Percentiles rank a stretch among this genome's conserved stretches.
phyloP scores from a whole-genome alignment of 805 yeast species.

The Zygotorulaspora florentina region DNA sequence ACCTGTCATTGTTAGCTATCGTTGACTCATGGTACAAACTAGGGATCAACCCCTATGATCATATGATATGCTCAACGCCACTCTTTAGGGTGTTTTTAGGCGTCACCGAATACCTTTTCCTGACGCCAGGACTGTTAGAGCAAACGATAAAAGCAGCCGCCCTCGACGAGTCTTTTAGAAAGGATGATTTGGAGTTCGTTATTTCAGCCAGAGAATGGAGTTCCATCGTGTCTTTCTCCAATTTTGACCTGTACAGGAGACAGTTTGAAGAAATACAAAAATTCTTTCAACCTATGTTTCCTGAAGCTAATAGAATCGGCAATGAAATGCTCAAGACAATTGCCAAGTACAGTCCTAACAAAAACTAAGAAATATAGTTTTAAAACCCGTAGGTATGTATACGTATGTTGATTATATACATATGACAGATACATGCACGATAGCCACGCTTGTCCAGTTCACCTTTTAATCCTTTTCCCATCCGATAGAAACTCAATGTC shows the following conservation, averaged over 20 bases:
- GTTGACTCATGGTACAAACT: conserved; percentile 90
- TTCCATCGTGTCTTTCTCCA: conserved; percentile 68
- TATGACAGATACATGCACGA: not conserved
- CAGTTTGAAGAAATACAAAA: conserved; percentile 75
- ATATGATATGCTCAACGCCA: conserved; percentile 95
- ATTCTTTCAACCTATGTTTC: conserved; percentile 82
- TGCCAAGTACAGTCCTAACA: conserved; percentile 5
- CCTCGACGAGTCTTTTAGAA: conserved; percentile 62
- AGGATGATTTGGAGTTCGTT: conserved; percentile 89
- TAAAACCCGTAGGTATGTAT: conserved; percentile 1
- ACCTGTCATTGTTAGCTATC: conserved; percentile 79
- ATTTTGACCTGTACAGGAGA: conserved; percentile 62
- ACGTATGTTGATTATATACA: not conserved
- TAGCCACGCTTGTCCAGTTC: not conserved
- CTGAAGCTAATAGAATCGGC: conserved; percentile 84
- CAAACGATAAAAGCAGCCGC: conserved; percentile 72
- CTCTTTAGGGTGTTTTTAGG: conserved; percentile 88
- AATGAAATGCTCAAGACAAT: conserved; percentile 91
- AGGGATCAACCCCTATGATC: conserved; percentile 90
- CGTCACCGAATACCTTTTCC: conserved; percentile 85
- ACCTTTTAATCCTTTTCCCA: conserved; percentile 1
- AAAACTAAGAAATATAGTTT: not conserved
- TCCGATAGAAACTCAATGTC: conserved; percentile 1
- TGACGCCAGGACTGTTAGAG: conserved; percentile 79
- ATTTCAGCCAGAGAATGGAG: conserved; percentile 89